Conservation (phyloP, 2,329 filamentous ascomycete species). For the Colletotrichum brevisporum region DNA sequence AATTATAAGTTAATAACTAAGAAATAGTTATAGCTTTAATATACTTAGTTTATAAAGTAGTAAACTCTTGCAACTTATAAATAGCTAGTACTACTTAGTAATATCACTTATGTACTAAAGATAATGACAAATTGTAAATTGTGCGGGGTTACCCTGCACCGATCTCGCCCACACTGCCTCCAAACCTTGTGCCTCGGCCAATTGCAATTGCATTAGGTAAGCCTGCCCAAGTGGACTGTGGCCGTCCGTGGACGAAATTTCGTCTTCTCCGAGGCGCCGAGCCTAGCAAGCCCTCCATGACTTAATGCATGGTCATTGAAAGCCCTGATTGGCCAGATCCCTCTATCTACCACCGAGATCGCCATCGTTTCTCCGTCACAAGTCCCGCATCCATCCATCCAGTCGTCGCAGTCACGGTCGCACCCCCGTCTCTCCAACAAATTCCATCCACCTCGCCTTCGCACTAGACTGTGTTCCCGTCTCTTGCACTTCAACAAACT, state of each 20-base stretch:
- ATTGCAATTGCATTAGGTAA: constrained; percentile 20
- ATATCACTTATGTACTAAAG: too few species aligned
- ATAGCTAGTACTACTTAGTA: too few species aligned
- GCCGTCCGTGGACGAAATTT: constrained; percentile 21
- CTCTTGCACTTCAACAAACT: constrained; percentile 9
- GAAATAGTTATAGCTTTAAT: too few species aligned
- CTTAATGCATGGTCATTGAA: constrained; percentile 40
- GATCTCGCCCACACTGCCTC: too few species aligned
- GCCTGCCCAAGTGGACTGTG: not conserved
- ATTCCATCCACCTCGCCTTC: constrained; percentile 37
- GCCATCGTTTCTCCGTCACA: constrained; percentile 42
- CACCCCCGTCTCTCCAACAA: not conserved
- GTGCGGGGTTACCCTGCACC: not conserved
- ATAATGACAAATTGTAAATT: constrained; percentile 23
- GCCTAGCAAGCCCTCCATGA: constrained; percentile 31
- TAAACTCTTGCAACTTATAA: too few species aligned
- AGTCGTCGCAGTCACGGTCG: not conserved
- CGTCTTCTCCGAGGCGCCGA: constrained; percentile 43
- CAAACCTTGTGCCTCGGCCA: not conserved
- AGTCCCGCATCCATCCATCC: constrained; percentile 38
- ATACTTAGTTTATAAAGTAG: too few species aligned
- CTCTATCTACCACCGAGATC: constrained; percentile 41
- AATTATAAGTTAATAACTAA: too few species aligned
- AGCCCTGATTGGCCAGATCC: constrained; percentile 33
- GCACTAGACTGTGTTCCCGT: constrained; percentile 17